These are phyloP conservation scores for Zymoseptoria ardabiliae DNA, from an alignment of 2,329 filamentous ascomycete species.

Conservation along the genomic window DNA sequence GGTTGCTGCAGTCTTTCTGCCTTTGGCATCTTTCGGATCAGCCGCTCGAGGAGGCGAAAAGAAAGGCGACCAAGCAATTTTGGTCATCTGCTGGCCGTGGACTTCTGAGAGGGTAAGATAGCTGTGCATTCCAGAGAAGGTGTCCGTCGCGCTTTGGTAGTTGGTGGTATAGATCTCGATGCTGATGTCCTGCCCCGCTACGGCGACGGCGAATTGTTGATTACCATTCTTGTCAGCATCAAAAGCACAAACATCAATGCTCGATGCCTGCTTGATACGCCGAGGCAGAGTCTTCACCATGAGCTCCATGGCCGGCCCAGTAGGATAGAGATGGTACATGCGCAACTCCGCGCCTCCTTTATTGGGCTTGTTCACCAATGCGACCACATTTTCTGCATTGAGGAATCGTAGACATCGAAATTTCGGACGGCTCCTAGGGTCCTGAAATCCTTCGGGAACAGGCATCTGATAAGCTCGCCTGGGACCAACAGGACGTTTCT, in stretches of 20 bases:
- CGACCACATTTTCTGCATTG: slow-evolving; percentile 43
- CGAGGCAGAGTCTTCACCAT: slow-evolving; percentile 55
- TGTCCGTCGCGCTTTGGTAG: slow-evolving; percentile 48
- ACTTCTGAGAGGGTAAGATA: slow-evolving; percentile 50
- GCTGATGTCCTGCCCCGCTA: slow-evolving; percentile 72
- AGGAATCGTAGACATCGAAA: slow-evolving; percentile 52
- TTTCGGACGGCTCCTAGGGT: slow-evolving; percentile 37
- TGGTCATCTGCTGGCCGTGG: slow-evolving; percentile 53
- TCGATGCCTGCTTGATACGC: slow-evolving; percentile 65
- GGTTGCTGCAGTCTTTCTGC: slow-evolving; percentile 16
- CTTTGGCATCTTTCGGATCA: slow-evolving; percentile 15
- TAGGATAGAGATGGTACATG: slow-evolving; percentile 54
- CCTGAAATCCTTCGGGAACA: slow-evolving; percentile 22
- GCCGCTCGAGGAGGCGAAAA: slow-evolving; percentile 31
- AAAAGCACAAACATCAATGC: slow-evolving; percentile 68
- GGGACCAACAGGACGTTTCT: slow-evolving; percentile 36
- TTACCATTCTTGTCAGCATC: slow-evolving; percentile 52
- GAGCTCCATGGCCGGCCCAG: slow-evolving; percentile 43
- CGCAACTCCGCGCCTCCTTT: slow-evolving; percentile 49
- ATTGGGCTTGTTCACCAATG: slow-evolving; percentile 50
- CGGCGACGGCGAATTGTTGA: slow-evolving; percentile 71
- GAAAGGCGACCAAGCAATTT: slow-evolving; percentile 41
- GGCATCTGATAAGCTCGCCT: slow-evolving; percentile 39
- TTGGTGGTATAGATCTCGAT: slow-evolving; percentile 73
- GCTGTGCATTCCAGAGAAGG: slow-evolving; percentile 41